These are phyloP conservation scores for Suillus discolor DNA, from an alignment of 768 basidiomycete species.

Conservation along the genomic window DNA sequence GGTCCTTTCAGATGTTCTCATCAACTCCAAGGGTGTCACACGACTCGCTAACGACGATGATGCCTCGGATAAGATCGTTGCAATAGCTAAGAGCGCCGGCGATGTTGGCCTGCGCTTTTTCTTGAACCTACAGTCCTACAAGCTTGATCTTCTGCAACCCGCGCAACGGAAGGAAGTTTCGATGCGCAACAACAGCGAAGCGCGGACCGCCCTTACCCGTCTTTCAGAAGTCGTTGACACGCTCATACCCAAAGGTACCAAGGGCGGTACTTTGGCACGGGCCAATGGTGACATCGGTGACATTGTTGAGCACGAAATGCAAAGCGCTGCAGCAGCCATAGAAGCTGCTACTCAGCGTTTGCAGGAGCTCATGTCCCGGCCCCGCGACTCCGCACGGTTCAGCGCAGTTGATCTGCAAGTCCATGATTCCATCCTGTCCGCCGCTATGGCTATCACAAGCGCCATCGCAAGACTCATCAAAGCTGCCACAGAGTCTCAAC, in stretches of 20 bases:
- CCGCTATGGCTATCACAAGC: conserved; percentile 93
- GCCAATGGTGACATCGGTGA: conserved; percentile 94
- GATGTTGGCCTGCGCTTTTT: conserved; percentile 91
- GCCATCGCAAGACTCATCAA: conserved; percentile 94
- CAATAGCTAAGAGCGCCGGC: conserved; percentile 81
- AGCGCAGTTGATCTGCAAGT: conserved; percentile 93
- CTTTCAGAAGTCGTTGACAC: conserved; percentile 87
- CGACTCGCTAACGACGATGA: conserved; percentile 91
- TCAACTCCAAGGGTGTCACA: conserved; percentile 95
- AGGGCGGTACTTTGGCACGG: conserved; percentile 65
- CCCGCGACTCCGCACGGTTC: conserved; percentile 84
- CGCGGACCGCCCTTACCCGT: conserved; percentile 78
- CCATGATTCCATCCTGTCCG: conserved; percentile 94
- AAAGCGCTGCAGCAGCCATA: conserved; percentile 89
- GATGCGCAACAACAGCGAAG: conserved; percentile 86
- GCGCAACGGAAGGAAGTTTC: conserved; percentile 82
- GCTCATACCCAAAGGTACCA: conserved; percentile 82
- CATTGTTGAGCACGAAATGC: conserved; percentile 96
- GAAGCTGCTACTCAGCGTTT: conserved; percentile 89
- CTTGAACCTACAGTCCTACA: conserved; percentile 95
- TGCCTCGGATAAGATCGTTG: conserved; percentile 86
- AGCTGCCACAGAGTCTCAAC: conserved; percentile 96
- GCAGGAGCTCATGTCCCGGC: conserved; percentile 89
- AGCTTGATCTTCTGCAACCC: conserved; percentile 78
- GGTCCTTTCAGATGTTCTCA: conserved; percentile 85